These are phyloP conservation scores for Pisolithus tinctorius DNA, from an alignment of 768 basidiomycete genomes.

Conservation along the genomic window DNA sequence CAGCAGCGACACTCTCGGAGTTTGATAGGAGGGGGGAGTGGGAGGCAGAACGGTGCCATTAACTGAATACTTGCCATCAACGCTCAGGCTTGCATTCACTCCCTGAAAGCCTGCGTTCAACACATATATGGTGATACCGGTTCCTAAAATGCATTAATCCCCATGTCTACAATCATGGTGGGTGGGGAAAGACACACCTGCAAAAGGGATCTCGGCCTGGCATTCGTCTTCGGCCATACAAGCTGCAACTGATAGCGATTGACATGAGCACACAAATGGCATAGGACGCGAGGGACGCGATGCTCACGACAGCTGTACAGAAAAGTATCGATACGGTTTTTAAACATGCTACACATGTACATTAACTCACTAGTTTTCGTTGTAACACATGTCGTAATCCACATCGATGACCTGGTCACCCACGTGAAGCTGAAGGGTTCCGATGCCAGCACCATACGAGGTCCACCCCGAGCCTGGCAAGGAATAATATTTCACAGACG, in stretches of 20 bases:
- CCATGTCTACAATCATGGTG: background rate
- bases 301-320: background rate
- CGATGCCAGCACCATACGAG: background rate
- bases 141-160: background rate
- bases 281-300: background rate
- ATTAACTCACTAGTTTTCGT: background rate
- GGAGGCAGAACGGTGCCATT: background rate
- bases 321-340: no score
- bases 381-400: background rate
- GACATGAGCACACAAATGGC: background rate
- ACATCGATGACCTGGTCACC: background rate
- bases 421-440: background rate
- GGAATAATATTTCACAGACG: background rate
- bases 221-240: background rate
- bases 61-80: background rate
- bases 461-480: background rate
- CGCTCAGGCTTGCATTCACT: background rate
- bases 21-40: conserved; percentile 1
- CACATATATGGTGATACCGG: conserved; percentile 3
- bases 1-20: conserved; percentile 1
- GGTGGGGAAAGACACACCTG: background rate
- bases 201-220: background rate
- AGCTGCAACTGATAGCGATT: background rate
- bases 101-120: conserved; percentile 1
- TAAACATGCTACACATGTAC: background rate